phyloP scores from a whole-genome alignment of 1,284 basidiomycete species.

The Moesziomyces sp. region DNA sequence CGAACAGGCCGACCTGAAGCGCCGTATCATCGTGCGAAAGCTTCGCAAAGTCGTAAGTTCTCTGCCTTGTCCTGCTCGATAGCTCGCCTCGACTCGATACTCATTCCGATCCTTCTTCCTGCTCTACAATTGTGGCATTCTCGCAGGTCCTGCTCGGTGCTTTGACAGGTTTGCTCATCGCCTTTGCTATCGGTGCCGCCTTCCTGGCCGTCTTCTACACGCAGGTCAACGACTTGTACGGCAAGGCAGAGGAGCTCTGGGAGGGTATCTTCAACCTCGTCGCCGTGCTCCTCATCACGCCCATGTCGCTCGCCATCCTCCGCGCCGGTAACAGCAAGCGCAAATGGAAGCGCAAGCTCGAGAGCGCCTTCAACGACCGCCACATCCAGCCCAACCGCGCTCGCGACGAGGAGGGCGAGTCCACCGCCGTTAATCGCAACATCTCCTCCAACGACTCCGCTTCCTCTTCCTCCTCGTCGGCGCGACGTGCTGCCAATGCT shows the following conservation, averaged over 20 bases:
- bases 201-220: constrained; percentile 66
- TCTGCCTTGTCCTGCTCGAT: not conserved
- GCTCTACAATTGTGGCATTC: not conserved
- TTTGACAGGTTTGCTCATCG: constrained; percentile 51
- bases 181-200: constrained; percentile 60
- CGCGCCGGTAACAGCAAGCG: constrained; percentile 57
- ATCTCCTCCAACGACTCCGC: constrained; percentile 3
- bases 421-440: constrained; percentile 11
- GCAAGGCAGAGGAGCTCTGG: constrained; percentile 67
- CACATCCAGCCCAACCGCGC: constrained; percentile 20
- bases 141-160: constrained; percentile 49
- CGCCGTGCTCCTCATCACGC: constrained; percentile 63
- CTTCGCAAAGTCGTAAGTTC: constrained; percentile 54
- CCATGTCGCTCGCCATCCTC: constrained; percentile 65
- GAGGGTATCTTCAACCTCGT: constrained; percentile 66
- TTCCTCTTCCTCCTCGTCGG: constrained; percentile 16
- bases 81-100: not conserved
- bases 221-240: constrained; percentile 72
- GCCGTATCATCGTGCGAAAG: constrained; percentile 43
- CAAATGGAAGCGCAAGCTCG: constrained; percentile 64
- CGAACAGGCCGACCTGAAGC: constrained; percentile 17
- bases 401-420: constrained; percentile 22
- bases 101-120: no score
- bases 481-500: not conserved
- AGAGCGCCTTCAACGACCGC: constrained; percentile 44